Evolutionary conservation across 257 asterid species (phyloP), one percentile per base, ranked within the genome.

Genomic region (Solanum sitiens): DNA sequence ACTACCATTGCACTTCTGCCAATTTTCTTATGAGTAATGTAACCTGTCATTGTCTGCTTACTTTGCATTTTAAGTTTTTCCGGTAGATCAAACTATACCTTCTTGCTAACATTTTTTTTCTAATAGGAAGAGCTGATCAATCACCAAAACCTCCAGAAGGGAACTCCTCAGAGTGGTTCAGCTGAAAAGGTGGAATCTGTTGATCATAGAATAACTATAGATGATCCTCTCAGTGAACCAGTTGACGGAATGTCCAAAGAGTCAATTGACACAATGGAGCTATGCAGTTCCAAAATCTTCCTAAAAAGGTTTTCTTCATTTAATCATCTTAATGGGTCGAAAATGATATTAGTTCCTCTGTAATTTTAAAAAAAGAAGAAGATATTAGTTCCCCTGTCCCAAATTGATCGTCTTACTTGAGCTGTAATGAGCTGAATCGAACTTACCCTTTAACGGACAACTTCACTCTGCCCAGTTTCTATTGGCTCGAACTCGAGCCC

Each of bases 301-400:
- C 87, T 97, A 68, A 93, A 93, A 95, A 97, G 98, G 99, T 96
- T 86, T 65, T 92, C 73, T 87, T 83, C 85, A 33, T 50, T 80
- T 32, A 47, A 47, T 80, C 40, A 10, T 53, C 27, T 30, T 50
- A 71, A 86, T 87, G 89, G 75, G 86, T 84, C 68, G 82, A 87
- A 65, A 16, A 76, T 3, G 10, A 40, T 75, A 75, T 75, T 75
- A 40, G 83, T 75, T 75, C 35, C 42, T 7, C 42, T 39, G 42
- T 39, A 39, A 8, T 39, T 39, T 39, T 9, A 39, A 39, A 39
- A 39, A 39, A 39, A 37, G 7, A 37, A 72, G 3, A 80, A 3
- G 16, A 47, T 80, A 80, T 80, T 80, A 47, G 85, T 80, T 80
- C 30, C 18, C 30, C 27, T 47, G 67, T 80, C 85, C 44, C 45